These are phyloP conservation scores for Penicillium atrosanguineum DNA, from an alignment of 495 filamentous ascomycete genomes.

Conservation along the genomic window DNA sequence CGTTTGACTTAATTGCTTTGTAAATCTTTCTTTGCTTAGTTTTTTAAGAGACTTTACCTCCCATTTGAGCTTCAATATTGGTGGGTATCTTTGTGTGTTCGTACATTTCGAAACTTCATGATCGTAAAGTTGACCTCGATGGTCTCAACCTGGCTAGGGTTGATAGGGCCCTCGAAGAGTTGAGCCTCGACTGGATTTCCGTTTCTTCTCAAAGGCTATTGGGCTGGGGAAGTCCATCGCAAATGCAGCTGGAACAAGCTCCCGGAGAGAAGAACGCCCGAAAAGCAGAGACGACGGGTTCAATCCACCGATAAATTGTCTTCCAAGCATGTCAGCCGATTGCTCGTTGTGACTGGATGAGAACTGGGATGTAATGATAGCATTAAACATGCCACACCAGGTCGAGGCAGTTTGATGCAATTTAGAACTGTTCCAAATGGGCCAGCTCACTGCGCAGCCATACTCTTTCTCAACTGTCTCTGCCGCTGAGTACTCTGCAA, in stretches of 20 bases:
- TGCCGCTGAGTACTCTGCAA: slow-evolving; percentile 66
- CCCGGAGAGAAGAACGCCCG: background rate
- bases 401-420: background rate
- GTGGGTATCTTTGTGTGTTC: background rate
- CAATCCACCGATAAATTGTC: background rate
- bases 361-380: background rate
- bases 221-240: background rate
- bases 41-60: too few species aligned
- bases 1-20: background rate
- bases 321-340: background rate
- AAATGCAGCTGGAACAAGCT: background rate
- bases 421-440: background rate
- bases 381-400: background rate
- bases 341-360: background rate
- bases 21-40: too few species aligned
- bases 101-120: background rate
- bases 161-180: background rate
- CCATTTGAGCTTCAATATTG: background rate
- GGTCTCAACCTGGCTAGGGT: background rate
- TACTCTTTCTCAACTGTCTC: slow-evolving; percentile 77
- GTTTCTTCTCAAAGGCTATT: background rate
- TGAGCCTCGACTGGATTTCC: background rate
- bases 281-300: background rate
- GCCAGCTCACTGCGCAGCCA: slow-evolving; percentile 49
- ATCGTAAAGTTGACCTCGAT: background rate